Evolutionary conservation across 805 yeast species (phyloP), one percentile per base, ranked within the genome.

Genomic region (Saccharomycopsis malanga): DNA sequence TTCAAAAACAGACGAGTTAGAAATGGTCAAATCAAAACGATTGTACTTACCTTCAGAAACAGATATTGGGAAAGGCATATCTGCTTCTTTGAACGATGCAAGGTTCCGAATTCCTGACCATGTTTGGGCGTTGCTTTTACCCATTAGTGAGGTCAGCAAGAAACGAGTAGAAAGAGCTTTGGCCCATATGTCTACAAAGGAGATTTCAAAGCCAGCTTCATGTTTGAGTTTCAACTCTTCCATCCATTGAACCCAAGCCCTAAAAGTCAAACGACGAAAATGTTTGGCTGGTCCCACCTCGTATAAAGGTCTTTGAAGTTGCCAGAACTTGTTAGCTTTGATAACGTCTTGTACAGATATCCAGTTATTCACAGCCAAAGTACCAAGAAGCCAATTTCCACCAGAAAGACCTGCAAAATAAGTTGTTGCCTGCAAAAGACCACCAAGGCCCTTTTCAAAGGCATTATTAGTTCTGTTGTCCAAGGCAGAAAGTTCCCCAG

Each of bases 321-420:
- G 51, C 70, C 70, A 66, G 30, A 61, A 49, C 25, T 46, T 44
- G 2, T 53, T 35, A 38, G 62, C 58, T 39, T 67, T 69, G 25
- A 75, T 63, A 27, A 86, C 74, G 1, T 69, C 77, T 53, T 79
- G 80, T 20, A 86, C 77, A 14, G 82, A 67, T 4, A 88, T 76
- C 81, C 84, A 87, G 58, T 81, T 79, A 60, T 87, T 84, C 60
- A 74, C 68, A 0, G 74, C 78, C 22, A 87, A 62, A 9, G 89
- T 72, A 1, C 86, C 82, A 22, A 87, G 69, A 41, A 85, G 67
- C 95, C 95, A 87, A 7, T 83, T 73, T 17, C 95, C 95, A 25
- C 96, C 96, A n/a, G 88, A 79, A 32, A 87, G 71, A 5, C 91
- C 95, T 4, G 86, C 67, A 3, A 87, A 62, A 58, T 88, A 87